These are phyloP conservation scores for Metschnikowia baotianmanensis DNA, from an alignment of 805 yeast species.

Conservation along the genomic window DNA sequence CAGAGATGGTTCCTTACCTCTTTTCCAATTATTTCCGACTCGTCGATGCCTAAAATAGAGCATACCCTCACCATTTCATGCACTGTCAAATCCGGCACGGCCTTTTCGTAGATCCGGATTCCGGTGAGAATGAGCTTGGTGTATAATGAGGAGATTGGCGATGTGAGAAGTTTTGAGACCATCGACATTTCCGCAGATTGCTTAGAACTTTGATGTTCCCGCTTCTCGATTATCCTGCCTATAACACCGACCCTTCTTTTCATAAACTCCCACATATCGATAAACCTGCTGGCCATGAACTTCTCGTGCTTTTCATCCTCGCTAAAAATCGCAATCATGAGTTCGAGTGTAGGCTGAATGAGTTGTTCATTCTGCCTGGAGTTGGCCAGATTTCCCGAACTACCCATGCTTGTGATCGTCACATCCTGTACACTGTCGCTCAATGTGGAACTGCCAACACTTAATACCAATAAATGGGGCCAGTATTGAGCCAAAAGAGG, in stretches of 20 bases:
- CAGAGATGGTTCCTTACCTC: slow-evolving; percentile 31
- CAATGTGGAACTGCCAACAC: slow-evolving; percentile 19
- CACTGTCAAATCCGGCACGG: slow-evolving; percentile 39
- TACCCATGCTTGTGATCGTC: too few relatives aligned
- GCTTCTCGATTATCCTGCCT: neutral
- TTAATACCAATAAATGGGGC: slow-evolving; percentile 27
- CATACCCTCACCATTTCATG: slow-evolving; percentile 36
- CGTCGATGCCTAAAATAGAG: slow-evolving; percentile 25
- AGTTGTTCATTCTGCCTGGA: slow-evolving; percentile 17
- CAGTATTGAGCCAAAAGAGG: slow-evolving; percentile 36
- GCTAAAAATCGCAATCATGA: slow-evolving; percentile 26
- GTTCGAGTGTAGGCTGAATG: slow-evolving; percentile 28
- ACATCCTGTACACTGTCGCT: too few relatives aligned
- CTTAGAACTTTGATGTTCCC: neutral
- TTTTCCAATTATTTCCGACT: slow-evolving; percentile 18
- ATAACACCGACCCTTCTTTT: slow-evolving; percentile 8
- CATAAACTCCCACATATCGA: slow-evolving; percentile 43
- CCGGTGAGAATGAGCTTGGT: slow-evolving; percentile 36
- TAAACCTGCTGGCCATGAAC: slow-evolving; percentile 47
- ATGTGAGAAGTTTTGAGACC: neutral
- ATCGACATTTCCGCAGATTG: neutral
- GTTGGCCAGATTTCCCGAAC: too few relatives aligned
- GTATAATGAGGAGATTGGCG: slow-evolving; percentile 10
- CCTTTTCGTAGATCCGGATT: slow-evolving; percentile 37
- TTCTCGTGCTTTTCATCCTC: slow-evolving; percentile 39